Base-by-base conservation (phyloP, 306 rosid species). In the Luffa acutangula region DNA sequence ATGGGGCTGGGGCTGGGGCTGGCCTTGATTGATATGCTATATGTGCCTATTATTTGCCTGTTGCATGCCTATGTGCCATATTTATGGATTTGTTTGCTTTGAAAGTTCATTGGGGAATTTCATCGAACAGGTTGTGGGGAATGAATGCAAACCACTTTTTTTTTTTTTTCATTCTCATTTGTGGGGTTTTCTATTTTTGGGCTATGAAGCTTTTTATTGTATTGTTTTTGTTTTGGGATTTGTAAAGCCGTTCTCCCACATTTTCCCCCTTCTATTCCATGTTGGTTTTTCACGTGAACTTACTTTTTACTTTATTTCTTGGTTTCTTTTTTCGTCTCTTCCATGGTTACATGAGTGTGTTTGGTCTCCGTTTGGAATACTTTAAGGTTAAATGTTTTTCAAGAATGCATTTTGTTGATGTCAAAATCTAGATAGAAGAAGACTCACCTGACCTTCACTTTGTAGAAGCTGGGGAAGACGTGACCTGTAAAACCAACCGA, bases 21-120 rank as follows among this genome's bases (percentile, higher is more conserved):
- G 21, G 21, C 21, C 58, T 53, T 53, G 58, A 53, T 53, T 53
- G 58, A 53, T 53, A 53, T 53, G 58, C 58, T 53, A 53, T 53
- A 13, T 53, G 20, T 53, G 20, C n/a, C 58, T 52, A 52, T 15
- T 25, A 25, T 52, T 52, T 52, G n/a, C 20, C 21, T 53, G 58
- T 49, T 51, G 56, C 56, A 18, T 13, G 56, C 56, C 56, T 13
- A 51, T 53, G 58, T 2, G 58, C 58, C 58, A 31, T 74, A 70
- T 43, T 66, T 66, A 58, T 71, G 37, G 34, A 3, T 31, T 36
- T 56, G 82, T 82, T 76, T 75, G 66, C 31, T 78, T 65, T 0
- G 18, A 65, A 46, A 74, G 80, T 84, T 81, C 48, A 84, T 76
- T 73, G 43, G 77, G 70, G 63, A 84, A 80, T 82, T 81, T 58